Percentiles rank a stretch among this genome's conserved stretches.
Evolutionary conservation across 2,329 filamentous ascomycete genomes (phyloP).

Genomic region (Diaporthe nobilis): DNA sequence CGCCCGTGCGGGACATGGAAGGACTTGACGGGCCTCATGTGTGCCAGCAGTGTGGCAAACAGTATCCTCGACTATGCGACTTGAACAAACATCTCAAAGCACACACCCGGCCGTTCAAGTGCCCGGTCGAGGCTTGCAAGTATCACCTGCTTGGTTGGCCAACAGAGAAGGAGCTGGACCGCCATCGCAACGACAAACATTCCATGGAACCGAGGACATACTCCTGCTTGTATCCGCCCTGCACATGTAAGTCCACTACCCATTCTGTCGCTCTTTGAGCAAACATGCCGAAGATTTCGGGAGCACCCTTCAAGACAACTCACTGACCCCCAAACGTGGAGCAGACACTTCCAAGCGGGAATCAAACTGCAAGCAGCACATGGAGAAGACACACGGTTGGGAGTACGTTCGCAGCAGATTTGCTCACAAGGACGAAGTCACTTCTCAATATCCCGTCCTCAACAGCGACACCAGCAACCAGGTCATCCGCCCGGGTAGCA

Average conservation of each 20-base stretch:
- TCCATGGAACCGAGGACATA: conserved; percentile 74
- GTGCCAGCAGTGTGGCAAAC: conserved; percentile 48
- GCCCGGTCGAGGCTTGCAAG: conserved; percentile 74
- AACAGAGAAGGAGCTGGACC: conserved; percentile 83
- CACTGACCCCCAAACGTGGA: background rate
- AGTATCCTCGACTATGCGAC: conserved; percentile 51
- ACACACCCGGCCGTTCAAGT: conserved; percentile 70
- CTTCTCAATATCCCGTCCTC: background rate
- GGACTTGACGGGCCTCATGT: conserved; percentile 38
- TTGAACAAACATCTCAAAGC: conserved; percentile 51
- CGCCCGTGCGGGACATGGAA: conserved; percentile 30
- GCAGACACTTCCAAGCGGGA: conserved; percentile 79
- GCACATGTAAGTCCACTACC: conserved; percentile 61
- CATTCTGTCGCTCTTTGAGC: background rate
- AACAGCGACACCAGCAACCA: background rate
- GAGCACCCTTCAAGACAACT: background rate
- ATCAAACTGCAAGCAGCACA: conserved; percentile 88
- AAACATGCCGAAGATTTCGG: background rate
- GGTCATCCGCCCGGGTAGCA: conserved; percentile 10
- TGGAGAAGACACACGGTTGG: conserved; percentile 86
- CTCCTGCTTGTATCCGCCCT: conserved; percentile 75
- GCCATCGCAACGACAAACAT: conserved; percentile 85
- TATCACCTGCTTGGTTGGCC: conserved; percentile 80
- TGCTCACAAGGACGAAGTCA: conserved; percentile 27
- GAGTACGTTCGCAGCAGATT: conserved; percentile 79